These are phyloP conservation scores for Sugiyamaella novakii DNA, from an alignment of 1,139 yeast genomes.

Conservation along the genomic window DNA sequence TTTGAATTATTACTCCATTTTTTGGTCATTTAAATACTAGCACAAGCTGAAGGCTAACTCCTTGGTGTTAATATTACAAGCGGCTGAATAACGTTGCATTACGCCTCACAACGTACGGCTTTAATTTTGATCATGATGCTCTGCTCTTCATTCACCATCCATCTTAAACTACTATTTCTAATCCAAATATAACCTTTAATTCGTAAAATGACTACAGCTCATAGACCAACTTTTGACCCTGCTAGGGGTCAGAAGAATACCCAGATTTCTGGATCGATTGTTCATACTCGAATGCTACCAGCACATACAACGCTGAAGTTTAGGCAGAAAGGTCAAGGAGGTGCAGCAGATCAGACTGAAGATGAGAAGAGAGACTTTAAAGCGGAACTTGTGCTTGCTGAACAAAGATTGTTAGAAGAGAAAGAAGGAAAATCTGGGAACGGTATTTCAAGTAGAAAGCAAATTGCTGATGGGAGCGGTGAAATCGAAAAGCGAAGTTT, in stretches of 20 bases:
- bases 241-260: conserved; percentile 64
- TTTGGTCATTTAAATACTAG: too few species aligned
- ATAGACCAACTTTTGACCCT: conserved; percentile 86
- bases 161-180: too few species aligned
- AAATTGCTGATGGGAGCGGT: conserved; percentile 19
- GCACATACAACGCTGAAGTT: conserved; percentile 71
- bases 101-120: too few species aligned
- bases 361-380: conserved; percentile 23
- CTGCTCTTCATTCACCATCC: too few species aligned
- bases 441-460: neutral
- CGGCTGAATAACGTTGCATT: too few species aligned
- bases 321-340: conserved; percentile 48
- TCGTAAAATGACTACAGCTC: conserved; percentile 95
- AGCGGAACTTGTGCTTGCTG: conserved; percentile 35
- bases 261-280: conserved; percentile 50
- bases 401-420: conserved; percentile 27
- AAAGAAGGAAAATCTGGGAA: conserved; percentile 22
- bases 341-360: conserved; percentile 31
- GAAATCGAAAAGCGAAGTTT: conserved; percentile 18
- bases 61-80: too few species aligned
- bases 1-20: too few species aligned
- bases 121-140: too few species aligned
- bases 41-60: too few species aligned
- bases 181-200: too few species aligned
- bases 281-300: conserved; percentile 69